Evolutionary conservation across 202 grass and related monocot genomes (phyloP).

Genomic region (Thinopyrum obtusiflorum): DNA sequence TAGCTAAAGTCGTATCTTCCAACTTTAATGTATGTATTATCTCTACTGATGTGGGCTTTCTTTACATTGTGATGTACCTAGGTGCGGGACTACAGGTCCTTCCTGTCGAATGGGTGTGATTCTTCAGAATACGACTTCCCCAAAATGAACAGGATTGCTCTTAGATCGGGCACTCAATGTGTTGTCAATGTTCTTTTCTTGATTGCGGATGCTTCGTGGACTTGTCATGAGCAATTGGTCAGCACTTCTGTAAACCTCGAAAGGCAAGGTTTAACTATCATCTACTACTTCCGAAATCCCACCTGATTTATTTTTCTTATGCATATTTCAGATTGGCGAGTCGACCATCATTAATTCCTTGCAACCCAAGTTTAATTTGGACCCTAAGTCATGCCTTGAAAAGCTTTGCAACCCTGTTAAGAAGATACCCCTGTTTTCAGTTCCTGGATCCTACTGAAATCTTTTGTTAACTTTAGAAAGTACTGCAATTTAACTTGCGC

Average conservation of each 20-base stretch:
- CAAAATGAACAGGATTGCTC: slow-evolving; percentile 47
- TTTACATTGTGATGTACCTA: slow-evolving; percentile 28
- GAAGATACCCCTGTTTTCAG: slow-evolving; percentile 24
- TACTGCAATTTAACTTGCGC: neutral
- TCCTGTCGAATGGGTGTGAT: slow-evolving; percentile 35
- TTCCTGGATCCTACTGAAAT: slow-evolving; percentile 12
- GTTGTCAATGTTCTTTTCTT: slow-evolving; percentile 40
- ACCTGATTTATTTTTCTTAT: neutral
- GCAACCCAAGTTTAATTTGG: slow-evolving; percentile 59
- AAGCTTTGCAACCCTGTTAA: slow-evolving; percentile 42
- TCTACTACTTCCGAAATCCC: slow-evolving; percentile 4
- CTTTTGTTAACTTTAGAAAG: neutral
- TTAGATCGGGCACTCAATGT: slow-evolving; percentile 45
- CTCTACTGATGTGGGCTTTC: slow-evolving; percentile 12
- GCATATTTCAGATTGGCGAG: slow-evolving; percentile 46
- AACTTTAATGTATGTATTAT: neutral
- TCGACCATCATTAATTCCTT: slow-evolving; percentile 38
- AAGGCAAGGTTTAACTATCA: slow-evolving; percentile 9
- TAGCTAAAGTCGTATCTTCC: neutral
- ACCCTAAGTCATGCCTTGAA: slow-evolving; percentile 42
- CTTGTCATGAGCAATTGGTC: slow-evolving; percentile 51
- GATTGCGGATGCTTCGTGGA: slow-evolving; percentile 47
- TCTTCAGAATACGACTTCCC: slow-evolving; percentile 44
- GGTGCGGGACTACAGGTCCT: slow-evolving; percentile 52
- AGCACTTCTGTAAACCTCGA: slow-evolving; percentile 12